Evolutionary conservation across 768 basidiomycete species (phyloP).

Genomic region (Panaeolus papilionaceus): DNA sequence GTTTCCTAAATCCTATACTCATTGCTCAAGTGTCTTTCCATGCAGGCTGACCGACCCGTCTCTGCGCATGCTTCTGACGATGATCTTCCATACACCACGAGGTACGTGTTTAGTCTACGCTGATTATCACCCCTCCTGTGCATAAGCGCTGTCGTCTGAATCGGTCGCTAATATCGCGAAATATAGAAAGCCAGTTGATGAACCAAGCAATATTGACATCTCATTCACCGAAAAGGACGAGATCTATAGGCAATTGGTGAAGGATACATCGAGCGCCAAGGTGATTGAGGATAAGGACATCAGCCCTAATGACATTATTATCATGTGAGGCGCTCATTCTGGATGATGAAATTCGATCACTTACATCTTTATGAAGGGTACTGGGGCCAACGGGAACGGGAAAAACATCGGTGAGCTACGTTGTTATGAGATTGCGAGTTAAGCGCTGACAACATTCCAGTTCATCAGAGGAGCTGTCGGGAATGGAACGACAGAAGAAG

Average conservation of each 20-base stretch:
- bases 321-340: neutral
- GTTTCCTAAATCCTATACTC: neutral
- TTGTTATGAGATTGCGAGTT: neutral
- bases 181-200: neutral
- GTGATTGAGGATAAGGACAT: slow-evolving; percentile 5
- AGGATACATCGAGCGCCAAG: slow-evolving; percentile 7
- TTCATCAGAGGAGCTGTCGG: slow-evolving; percentile 10
- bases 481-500: slow-evolving; percentile 3
- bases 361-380: neutral
- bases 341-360: neutral
- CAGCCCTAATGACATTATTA: slow-evolving; percentile 1
- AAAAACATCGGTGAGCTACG: slow-evolving; percentile 1
- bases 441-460: neutral
- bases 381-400: slow-evolving; percentile 1
- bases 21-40: neutral
- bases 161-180: neutral
- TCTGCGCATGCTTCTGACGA: neutral
- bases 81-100: neutral
- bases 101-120: neutral
- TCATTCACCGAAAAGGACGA: neutral
- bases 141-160: neutral
- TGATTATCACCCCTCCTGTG: neutral
- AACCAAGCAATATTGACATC: slow-evolving; percentile 5
- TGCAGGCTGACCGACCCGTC: neutral
- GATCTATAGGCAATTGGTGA: neutral